phyloP scores from a whole-genome alignment of 176 grass and related monocot genomes.

The Dactylis glomerata region DNA sequence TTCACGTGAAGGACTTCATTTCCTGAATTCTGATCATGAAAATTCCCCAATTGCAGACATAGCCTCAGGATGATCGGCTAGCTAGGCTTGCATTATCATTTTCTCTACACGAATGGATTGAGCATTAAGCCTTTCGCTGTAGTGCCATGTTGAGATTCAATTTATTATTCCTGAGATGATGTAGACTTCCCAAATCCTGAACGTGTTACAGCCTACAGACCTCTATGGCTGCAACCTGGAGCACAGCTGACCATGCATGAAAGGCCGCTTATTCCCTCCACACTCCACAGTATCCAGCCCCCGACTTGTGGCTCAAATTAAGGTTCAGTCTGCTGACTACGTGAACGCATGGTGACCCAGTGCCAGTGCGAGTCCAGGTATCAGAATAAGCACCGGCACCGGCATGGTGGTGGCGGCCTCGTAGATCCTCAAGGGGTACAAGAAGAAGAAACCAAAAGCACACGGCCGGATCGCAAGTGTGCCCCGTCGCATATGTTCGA shows the following conservation, averaged over 20 bases:
- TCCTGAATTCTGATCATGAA: neutral
- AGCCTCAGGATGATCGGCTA: neutral
- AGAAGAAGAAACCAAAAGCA: neutral
- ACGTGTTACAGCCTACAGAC: neutral
- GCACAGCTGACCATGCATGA: neutral
- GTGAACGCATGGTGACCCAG: neutral
- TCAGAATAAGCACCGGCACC: conserved; percentile 22
- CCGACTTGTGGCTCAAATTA: conserved; percentile 23
- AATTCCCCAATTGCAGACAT: neutral
- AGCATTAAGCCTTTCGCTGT: neutral
- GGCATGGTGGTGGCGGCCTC: conserved; percentile 24
- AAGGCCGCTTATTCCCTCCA: neutral
- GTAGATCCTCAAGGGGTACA: conserved; percentile 35
- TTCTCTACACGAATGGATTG: neutral
- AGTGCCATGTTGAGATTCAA: neutral
- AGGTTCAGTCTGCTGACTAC: conserved; percentile 30
- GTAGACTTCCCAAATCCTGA: neutral
- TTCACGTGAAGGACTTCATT: neutral
- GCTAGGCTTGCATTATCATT: neutral
- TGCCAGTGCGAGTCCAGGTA: neutral
- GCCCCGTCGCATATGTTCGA: conserved; percentile 39
- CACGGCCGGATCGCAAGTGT: conserved; percentile 33
- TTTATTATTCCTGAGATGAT: neutral
- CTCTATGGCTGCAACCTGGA: neutral
- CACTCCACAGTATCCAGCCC: neutral